These are phyloP conservation scores for Saccharomycopsis olivae DNA, from an alignment of 805 yeast species.

Conservation along the genomic window DNA sequence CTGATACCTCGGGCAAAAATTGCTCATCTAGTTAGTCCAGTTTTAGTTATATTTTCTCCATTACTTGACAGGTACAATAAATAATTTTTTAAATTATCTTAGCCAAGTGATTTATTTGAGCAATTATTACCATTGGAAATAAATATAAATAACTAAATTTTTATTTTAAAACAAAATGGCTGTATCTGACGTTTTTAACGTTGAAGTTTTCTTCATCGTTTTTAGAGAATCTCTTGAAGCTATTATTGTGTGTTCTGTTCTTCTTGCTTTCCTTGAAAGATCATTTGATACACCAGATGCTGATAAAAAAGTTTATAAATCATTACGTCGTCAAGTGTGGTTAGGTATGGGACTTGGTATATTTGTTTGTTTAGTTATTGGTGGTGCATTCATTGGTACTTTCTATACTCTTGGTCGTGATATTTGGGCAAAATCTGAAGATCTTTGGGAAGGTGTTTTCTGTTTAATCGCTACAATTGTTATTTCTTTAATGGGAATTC, in stretches of 20 bases:
- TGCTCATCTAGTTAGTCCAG: too few species aligned
- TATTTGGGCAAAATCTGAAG: constrained; percentile 82
- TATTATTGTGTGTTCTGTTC: constrained; percentile 78
- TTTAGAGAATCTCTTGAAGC: constrained; percentile 95
- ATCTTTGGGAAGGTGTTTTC: constrained; percentile 94
- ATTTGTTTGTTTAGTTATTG: constrained; percentile 68
- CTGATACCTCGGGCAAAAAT: too few species aligned
- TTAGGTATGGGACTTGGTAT: constrained; percentile 67
- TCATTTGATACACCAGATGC: constrained; percentile 44
- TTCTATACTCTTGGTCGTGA: constrained; percentile 74
- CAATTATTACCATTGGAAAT: too few species aligned
- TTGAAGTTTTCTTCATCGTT: constrained; percentile 70
- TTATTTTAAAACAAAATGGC: too few species aligned
- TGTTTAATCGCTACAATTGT: constrained; percentile 82
- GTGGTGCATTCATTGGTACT: constrained; percentile 91
- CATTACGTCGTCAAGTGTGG: constrained; percentile 77
- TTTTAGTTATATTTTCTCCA: too few species aligned
- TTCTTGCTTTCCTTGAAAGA: constrained; percentile 85
- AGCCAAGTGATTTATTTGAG: too few species aligned
- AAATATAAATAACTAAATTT: too few species aligned
- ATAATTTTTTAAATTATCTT: too few species aligned
- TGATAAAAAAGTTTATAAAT: constrained; percentile 46
- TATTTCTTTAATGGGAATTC: constrained; percentile 91
- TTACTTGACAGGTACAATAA: too few species aligned
- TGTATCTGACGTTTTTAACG: constrained; percentile 15